Evolutionary conservation across 345 rosid genomes (phyloP).

Genomic region (Dipteronia sinensis): DNA sequence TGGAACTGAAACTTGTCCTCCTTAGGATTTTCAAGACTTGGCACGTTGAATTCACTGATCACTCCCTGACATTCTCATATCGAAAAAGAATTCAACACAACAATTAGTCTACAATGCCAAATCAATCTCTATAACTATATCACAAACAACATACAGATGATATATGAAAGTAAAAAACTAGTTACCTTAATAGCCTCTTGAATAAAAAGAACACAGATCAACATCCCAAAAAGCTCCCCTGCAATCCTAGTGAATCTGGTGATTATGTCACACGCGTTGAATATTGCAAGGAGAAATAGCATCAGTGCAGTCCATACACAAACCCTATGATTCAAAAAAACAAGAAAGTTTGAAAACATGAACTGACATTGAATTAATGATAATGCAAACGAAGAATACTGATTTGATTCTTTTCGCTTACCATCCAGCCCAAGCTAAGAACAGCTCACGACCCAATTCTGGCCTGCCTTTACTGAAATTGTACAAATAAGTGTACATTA

Average conservation of each 20-base stretch:
- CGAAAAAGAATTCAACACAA: conserved; percentile 2
- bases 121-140: background rate
- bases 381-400: background rate
- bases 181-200: conserved; percentile 81
- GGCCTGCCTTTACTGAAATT: conserved; percentile 59
- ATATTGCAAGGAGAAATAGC: conserved; percentile 66
- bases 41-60: conserved; percentile 54
- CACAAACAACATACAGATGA: no score
- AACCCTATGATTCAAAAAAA: conserved; percentile 45
- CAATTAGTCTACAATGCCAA: background rate
- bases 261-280: conserved; percentile 63
- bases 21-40: conserved; percentile 41
- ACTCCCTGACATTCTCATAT: conserved; percentile 51
- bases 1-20: conserved; percentile 49
- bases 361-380: background rate
- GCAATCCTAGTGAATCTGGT: conserved; percentile 71
- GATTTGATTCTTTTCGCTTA: conserved; percentile 25
- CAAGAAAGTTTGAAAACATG: background rate
- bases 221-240: conserved; percentile 80
- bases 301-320: conserved; percentile 74
- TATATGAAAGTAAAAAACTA: background rate
- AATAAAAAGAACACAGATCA: conserved; percentile 74
- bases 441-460: conserved; percentile 59
- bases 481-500: conserved; percentile 85
- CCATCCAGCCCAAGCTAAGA: conserved; percentile 84